Base-by-base conservation (phyloP, 129 eudicot genomes). In the Logfia minima region DNA sequence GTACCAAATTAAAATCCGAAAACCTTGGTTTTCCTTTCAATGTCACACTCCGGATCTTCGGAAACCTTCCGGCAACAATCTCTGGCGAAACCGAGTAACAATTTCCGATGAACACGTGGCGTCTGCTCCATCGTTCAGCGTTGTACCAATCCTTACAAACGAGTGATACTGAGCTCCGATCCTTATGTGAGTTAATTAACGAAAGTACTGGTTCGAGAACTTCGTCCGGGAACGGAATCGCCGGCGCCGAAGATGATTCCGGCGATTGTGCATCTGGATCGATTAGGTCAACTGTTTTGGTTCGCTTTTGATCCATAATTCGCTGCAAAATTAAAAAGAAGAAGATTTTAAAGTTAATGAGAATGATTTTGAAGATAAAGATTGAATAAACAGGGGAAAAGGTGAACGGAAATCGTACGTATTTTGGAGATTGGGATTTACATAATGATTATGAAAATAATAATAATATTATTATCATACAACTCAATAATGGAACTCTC, bases 61-160 rank as follows among this genome's bases (percentile, higher is more conserved):
- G 92, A 53, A 90, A 90, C 64, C 96, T 79, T 53, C 86, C 75
- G 9, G 79, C 87, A 28, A 90, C 85, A 48, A 83, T 87, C 75
- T 87, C 88, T 8, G 96, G 96, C 5, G 88, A 71, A 0, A 90
- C 92, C 3, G 92, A 79, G 79, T 87, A 90, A 68, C 96, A 90
- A 66, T 90, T 90, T 17, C 96, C 96, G 16, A 90, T 87, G 29
- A 87, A 87, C n/a, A 90, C 75, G 64, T 77, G 84, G 17, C 84
- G 86, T 70, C 96, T 76, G 43, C 80, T 79, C 90, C 90, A 85
- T 37, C 96, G 75, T 66, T 90, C 96, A 14, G 90, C 88, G 66
- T 90, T 81, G 81, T 87, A 90, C 96, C 92, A 87, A 51, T 83
- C 88, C 73, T 90, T 90, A 63, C 96, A 88, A 28, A 90, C 96